Evolutionary conservation across 2,329 filamentous ascomycete species (phyloP).

Genomic region (Metarhizium rileyi): DNA sequence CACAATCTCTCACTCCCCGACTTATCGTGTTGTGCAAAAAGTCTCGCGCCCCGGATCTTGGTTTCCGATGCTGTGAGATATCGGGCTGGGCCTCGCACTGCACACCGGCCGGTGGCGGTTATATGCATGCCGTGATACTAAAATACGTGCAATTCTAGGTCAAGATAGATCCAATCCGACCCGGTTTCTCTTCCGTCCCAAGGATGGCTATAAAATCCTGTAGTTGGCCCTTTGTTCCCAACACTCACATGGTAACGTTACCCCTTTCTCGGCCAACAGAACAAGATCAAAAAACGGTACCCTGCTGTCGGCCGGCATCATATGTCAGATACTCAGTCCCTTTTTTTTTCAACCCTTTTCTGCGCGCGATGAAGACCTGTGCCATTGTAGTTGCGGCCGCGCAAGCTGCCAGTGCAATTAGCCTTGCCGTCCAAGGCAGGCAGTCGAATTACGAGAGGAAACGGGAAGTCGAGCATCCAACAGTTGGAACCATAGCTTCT

Average conservation of each 20-base stretch:
- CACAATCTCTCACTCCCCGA: not conserved
- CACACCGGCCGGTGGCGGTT: not conserved
- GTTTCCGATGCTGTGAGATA: not conserved
- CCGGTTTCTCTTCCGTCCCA: no score
- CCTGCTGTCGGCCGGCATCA: not conserved
- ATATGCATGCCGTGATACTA: not conserved
- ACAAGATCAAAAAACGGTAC: no score
- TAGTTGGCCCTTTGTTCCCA: no score
- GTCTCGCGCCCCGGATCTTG: not conserved
- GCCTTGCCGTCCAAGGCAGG: no score
- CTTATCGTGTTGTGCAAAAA: not conserved
- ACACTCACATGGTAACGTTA: no score
- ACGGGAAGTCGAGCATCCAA: not conserved
- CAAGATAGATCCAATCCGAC: not conserved
- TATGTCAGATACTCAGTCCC: not conserved
- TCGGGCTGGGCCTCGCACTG: not conserved
- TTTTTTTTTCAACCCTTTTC: no score
- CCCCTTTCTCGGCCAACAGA: no score
- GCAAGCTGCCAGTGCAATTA: not conserved
- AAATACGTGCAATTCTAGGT: no score
- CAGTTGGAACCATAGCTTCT: not conserved
- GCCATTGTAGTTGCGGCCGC: not conserved
- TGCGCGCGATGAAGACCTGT: not conserved
- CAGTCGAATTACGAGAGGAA: not conserved
- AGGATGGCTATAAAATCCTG: no score